Evolutionary conservation across 2,329 filamentous ascomycete species (phyloP), one percentile per base, ranked within the genome.

Genomic region (Nemania sp.): DNA sequence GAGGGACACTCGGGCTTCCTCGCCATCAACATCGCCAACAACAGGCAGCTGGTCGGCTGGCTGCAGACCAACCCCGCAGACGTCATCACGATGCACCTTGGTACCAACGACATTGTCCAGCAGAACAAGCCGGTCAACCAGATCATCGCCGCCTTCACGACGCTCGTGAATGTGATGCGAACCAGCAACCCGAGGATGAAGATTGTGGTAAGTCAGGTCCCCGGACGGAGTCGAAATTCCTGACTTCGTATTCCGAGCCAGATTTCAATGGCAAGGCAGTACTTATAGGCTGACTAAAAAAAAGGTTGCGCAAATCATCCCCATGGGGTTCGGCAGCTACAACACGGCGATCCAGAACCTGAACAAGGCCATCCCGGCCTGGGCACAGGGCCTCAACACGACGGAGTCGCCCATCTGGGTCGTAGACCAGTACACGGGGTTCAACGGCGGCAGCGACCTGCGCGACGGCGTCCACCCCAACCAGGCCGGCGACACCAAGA

Each of bases 1-100:
- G 77, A 80, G 62, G 78, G 76, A 10, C 77, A 79, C 66, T 76
- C 74, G 0, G 77, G 77, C 9, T 80, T 75, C 69, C 69, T 77
- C 11, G 78, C 77, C 17, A 75, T 79, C 59, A 69, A 79, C 65
- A 79, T 79, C 49, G 78, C 77, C 57, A 77, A 77, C 60, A 70
- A 71, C 52, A 75, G 75, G 35, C 74, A 79, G 70, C 69, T 80
- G 18, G 76, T 75, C 43, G 77, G 76, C 21, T 80, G 77, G 77
- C 70, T 80, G 46, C 66, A 76, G 68, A 65, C 37, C 13, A 80
- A 78, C 62, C 76, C 76, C 0, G 77, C 78, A 2, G 77, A 80
- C 63, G 74, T 80, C 25, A 75, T 80, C 57, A 79, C 76, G 10
- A 79, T 80, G 76, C 77, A 80, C 65, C 63, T 80, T 2, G 77